Evolutionary conservation across 306 rosid genomes (phyloP).

Genomic region (Ceratonia siliqua): DNA sequence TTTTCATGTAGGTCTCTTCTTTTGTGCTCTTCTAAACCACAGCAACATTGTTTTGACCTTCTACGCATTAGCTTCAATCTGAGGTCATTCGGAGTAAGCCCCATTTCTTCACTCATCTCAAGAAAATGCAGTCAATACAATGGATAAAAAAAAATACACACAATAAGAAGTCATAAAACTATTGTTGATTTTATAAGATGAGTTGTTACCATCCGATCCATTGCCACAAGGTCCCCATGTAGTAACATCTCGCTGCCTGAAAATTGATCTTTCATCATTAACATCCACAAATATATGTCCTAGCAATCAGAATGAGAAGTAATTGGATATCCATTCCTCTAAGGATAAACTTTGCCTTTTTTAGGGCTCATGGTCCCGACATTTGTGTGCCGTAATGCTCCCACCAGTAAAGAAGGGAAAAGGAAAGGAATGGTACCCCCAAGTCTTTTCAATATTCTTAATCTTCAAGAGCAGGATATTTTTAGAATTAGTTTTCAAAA

Average conservation of each 20-base stretch:
- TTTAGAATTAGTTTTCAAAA: not conserved
- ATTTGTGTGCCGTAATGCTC: not conserved
- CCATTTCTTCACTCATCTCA: slow-evolving; percentile 38
- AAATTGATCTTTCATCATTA: slow-evolving; percentile 16
- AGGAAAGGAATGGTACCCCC: not conserved
- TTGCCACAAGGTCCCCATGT: slow-evolving; percentile 24
- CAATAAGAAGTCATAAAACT: not conserved
- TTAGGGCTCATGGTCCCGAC: not conserved
- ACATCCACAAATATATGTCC: slow-evolving; percentile 4
- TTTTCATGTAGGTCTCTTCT: slow-evolving; percentile 33
- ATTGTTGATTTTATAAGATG: not conserved
- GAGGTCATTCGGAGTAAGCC: slow-evolving; percentile 57
- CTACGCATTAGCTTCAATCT: slow-evolving; percentile 55
- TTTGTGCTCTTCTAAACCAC: slow-evolving; percentile 32
- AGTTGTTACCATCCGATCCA: slow-evolving; percentile 41
- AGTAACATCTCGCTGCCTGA: slow-evolving; percentile 52
- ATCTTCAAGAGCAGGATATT: not conserved
- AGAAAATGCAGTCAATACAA: slow-evolving; percentile 19
- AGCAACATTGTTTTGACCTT: slow-evolving; percentile 38
- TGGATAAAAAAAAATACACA: not conserved
- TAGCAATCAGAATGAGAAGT: slow-evolving; percentile 1
- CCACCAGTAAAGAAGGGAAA: not conserved
- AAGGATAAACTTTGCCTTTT: not conserved
- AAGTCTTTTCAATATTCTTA: not conserved
- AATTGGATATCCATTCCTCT: not conserved